These are phyloP conservation scores for Citrus maxima DNA, from an alignment of 345 rosid genomes.

Conservation along the genomic window DNA sequence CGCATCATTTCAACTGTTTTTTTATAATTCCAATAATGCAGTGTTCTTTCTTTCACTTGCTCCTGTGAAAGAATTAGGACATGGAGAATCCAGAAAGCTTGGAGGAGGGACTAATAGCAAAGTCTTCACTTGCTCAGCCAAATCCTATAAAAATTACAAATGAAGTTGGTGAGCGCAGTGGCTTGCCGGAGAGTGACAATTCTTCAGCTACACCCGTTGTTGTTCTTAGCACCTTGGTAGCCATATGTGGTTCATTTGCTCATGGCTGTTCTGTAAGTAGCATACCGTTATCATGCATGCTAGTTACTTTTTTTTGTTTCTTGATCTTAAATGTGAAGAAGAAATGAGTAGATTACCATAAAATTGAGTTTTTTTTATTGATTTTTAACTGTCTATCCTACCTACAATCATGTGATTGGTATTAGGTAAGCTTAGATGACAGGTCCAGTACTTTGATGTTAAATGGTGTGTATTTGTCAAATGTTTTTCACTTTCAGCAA, in stretches of 20 bases:
- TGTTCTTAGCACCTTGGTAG: constrained; percentile 36
- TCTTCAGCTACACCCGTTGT: constrained; percentile 14
- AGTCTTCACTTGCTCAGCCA: constrained; percentile 1
- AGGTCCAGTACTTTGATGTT: neutral
- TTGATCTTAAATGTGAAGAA: neutral
- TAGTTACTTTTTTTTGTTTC: neutral
- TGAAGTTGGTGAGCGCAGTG: neutral
- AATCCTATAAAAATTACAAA: neutral
- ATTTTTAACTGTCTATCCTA: neutral
- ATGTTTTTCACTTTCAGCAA: neutral
- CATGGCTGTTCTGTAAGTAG: constrained; percentile 43
- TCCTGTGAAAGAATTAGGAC: neutral
- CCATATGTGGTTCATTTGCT: constrained; percentile 36
- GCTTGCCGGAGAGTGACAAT: neutral
- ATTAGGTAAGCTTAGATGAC: neutral
- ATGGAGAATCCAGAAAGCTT: neutral
- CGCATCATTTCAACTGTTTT: too few species aligned
- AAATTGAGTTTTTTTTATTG: too few species aligned
- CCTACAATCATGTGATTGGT: neutral
- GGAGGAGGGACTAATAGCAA: constrained; percentile 14
- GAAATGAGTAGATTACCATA: neutral
- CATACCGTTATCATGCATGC: neutral
- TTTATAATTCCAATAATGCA: too few species aligned
- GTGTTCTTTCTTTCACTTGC: neutral
- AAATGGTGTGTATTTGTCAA: neutral